Evolutionary conservation across 371 early-diverging fungal species (phyloP).

Genomic region (Mucor indicus): DNA sequence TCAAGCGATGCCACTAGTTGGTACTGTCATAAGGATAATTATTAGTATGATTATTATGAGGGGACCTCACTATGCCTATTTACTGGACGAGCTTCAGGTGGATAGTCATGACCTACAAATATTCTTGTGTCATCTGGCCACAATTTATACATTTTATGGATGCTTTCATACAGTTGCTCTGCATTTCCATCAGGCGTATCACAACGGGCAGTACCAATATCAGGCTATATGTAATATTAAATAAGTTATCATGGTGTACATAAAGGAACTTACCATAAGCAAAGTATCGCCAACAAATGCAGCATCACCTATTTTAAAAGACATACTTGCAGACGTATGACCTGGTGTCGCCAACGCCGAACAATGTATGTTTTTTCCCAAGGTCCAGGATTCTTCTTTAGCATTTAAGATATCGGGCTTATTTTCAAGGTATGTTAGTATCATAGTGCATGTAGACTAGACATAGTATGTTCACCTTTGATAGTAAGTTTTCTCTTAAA

Average conservation of each 20-base stretch:
- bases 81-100: constrained; percentile 30
- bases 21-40: constrained; percentile 26
- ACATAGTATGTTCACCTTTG: constrained; percentile 23
- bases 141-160: constrained; percentile 36
- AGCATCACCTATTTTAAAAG: constrained; percentile 45
- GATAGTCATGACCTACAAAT: constrained; percentile 49
- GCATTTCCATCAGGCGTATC: constrained; percentile 53
- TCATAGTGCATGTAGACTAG: not conserved
- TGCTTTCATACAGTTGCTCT: constrained; percentile 34
- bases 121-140: constrained; percentile 47
- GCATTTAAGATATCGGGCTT: too few species aligned
- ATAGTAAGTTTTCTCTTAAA: constrained; percentile 23
- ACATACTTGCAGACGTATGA: constrained; percentile 48
- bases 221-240: too few species aligned
- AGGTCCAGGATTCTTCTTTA: constrained; percentile 27
- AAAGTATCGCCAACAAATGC: constrained; percentile 47
- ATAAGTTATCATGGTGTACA: too few species aligned
- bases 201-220: constrained; percentile 48
- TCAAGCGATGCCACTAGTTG: constrained; percentile 26
- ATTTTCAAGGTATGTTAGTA: too few species aligned
- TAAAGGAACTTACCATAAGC: constrained; percentile 36
- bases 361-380: constrained; percentile 43
- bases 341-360: constrained; percentile 38
- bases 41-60: too few species aligned
- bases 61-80: constrained; percentile 6